Percentiles rank a stretch among this genome's conserved stretches.
These are phyloP conservation scores for Paraconiothyrium brasiliense DNA, from an alignment of 2,329 filamentous ascomycete species.

Conservation along the genomic window DNA sequence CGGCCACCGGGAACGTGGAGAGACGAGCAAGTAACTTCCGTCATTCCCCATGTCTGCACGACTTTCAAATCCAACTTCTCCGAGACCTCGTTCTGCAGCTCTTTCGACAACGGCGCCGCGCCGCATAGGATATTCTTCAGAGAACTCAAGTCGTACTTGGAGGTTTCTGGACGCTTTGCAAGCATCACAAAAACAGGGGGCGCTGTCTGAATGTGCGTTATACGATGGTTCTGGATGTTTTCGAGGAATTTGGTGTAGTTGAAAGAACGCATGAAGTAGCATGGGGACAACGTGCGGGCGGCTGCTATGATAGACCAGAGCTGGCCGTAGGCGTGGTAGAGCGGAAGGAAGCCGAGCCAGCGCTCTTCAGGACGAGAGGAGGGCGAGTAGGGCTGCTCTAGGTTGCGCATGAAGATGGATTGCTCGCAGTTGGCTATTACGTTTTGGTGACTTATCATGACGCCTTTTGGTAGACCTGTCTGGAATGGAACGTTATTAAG, in stretches of 20 bases:
- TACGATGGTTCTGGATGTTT: slow-evolving; percentile 46
- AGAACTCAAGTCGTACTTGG: slow-evolving; percentile 42
- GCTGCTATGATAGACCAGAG: slow-evolving; percentile 52
- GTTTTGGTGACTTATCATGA: slow-evolving; percentile 56
- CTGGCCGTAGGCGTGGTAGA: slow-evolving; percentile 56
- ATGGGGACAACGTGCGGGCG: slow-evolving; percentile 42
- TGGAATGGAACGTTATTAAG: not conserved
- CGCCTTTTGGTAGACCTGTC: slow-evolving; percentile 56
- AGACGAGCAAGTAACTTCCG: slow-evolving; percentile 49
- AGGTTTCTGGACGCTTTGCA: slow-evolving; percentile 48
- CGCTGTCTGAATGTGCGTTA: slow-evolving; percentile 53
- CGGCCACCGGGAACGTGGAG: slow-evolving; percentile 49
- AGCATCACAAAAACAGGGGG: slow-evolving; percentile 52
- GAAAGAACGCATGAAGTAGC: slow-evolving; percentile 53
- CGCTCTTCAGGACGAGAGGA: slow-evolving; percentile 36
- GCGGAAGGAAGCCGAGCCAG: slow-evolving; percentile 54
- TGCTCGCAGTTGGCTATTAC: slow-evolving; percentile 53
- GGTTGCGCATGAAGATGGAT: slow-evolving; percentile 51
- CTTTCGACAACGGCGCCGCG: slow-evolving; percentile 50
- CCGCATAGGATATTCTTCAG: slow-evolving; percentile 50
- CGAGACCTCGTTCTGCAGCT: slow-evolving; percentile 53
- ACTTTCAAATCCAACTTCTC: slow-evolving; percentile 44
- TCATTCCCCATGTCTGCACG: slow-evolving; percentile 54
- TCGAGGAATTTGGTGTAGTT: slow-evolving; percentile 44
- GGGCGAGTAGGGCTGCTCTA: slow-evolving; percentile 38